phyloP scores from a whole-genome alignment of 345 rosid species.

The Citrus glauca region DNA sequence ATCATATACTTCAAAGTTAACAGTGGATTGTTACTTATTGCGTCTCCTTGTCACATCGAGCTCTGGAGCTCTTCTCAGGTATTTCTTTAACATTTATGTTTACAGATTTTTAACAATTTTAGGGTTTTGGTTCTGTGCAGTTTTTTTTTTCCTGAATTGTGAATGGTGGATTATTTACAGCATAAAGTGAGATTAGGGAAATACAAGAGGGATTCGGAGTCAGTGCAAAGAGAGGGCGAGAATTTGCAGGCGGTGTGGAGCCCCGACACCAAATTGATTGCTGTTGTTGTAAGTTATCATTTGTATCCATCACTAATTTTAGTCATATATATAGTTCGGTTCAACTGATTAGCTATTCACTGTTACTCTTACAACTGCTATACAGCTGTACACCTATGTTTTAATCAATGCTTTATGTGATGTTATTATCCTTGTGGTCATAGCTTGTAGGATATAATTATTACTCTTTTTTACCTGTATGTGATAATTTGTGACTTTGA shows the following conservation, averaged over 20 bases:
- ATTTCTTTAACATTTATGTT: conserved; percentile 11
- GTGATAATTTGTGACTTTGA: neutral
- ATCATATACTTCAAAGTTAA: conserved; percentile 67
- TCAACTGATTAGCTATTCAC: neutral
- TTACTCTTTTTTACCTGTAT: neutral
- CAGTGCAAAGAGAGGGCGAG: conserved; percentile 79
- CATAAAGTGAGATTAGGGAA: conserved; percentile 90
- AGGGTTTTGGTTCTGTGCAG: conserved; percentile 10
- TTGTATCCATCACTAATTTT: neutral
- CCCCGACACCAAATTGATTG: conserved; percentile 76
- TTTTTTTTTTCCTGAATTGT: conserved; percentile 1
- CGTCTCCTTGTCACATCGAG: conserved; percentile 82
- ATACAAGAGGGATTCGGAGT: conserved; percentile 72
- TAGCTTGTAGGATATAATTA: neutral
- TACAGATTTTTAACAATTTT: neutral
- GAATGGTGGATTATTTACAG: conserved; percentile 24
- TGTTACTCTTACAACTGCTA: neutral
- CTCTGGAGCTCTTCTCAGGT: conserved; percentile 90
- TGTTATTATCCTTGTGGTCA: neutral
- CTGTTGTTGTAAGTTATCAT: conserved; percentile 65
- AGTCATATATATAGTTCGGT: neutral
- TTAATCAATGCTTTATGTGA: neutral
- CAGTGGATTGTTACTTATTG: conserved; percentile 63
- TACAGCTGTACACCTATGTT: neutral
- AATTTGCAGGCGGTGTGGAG: conserved; percentile 90